Conservation (phyloP, 768 basidiomycete genomes). For the Suillus fuscotomentosus region DNA sequence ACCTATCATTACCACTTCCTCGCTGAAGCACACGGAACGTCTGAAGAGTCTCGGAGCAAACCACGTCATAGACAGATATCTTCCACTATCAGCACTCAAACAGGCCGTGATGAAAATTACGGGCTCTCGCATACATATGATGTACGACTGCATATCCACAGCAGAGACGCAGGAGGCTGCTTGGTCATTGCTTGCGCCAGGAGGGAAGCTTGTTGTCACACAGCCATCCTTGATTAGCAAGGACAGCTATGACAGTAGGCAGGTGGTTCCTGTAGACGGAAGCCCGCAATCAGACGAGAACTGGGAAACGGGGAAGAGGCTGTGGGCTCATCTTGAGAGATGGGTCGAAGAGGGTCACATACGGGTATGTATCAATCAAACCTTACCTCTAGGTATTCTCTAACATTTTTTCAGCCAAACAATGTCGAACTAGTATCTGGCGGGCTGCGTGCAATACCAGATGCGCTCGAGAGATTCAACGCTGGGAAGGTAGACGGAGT, state of each 20-base stretch:
- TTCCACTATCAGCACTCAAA: conserved; percentile 27
- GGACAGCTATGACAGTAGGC: conserved; percentile 24
- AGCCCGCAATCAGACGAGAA: conserved; percentile 33
- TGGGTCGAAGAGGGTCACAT: conserved; percentile 34
- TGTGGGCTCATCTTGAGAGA: conserved; percentile 26
- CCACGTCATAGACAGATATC: conserved; percentile 34
- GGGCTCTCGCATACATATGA: conserved; percentile 31
- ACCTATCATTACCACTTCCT: conserved; percentile 32
- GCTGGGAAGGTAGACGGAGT: conserved; percentile 41
- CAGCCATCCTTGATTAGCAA: conserved; percentile 31
- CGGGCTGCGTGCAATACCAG: conserved; percentile 42
- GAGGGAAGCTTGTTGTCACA: conserved; percentile 36
- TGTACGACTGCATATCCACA: conserved; percentile 38
- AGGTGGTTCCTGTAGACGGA: conserved; percentile 30
- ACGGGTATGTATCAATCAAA: conserved; percentile 19
- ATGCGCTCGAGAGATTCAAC: conserved; percentile 41
- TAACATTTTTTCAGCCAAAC: conserved; percentile 36
- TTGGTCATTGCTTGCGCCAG: conserved; percentile 35
- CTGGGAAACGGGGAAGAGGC: conserved; percentile 30
- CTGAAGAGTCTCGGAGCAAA: conserved; percentile 34
- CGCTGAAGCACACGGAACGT: conserved; percentile 34
- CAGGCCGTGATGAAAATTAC: conserved; percentile 37
- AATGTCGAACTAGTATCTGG: conserved; percentile 38
- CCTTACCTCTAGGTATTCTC: background rate
- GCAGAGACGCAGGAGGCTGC: conserved; percentile 38